Evolutionary conservation across 345 rosid genomes (phyloP).

Genomic region (Arabis alpina): DNA sequence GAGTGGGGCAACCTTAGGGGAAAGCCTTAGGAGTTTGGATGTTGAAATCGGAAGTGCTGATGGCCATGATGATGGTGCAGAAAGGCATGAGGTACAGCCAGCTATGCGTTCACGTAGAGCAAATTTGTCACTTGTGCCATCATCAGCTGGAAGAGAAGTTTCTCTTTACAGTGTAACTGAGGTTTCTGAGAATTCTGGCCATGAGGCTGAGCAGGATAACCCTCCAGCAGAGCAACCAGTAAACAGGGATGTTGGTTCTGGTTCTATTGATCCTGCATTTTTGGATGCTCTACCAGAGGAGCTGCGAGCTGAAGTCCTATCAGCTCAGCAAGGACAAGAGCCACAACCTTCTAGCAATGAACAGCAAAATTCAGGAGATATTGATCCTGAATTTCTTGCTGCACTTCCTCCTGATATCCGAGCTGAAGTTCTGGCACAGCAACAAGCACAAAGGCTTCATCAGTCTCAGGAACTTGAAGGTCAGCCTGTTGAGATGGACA

Average conservation of each 20-base stretch:
- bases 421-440: slow-evolving; percentile 94
- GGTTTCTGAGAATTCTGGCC: slow-evolving; percentile 87
- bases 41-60: slow-evolving; percentile 99
- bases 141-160: slow-evolving; percentile 68
- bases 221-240: slow-evolving; percentile 65
- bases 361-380: slow-evolving; percentile 76
- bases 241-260: slow-evolving; percentile 65
- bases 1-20: slow-evolving; percentile 95
- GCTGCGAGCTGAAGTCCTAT: slow-evolving; percentile 95
- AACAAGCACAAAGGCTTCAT: slow-evolving; percentile 87
- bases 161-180: slow-evolving; percentile 91
- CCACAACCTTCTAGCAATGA: slow-evolving; percentile 73
- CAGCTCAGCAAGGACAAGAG: slow-evolving; percentile 86
- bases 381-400: slow-evolving; percentile 97
- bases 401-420: slow-evolving; percentile 98
- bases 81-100: slow-evolving; percentile 79
- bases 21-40: slow-evolving; percentile 94
- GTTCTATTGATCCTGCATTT: slow-evolving; percentile 94
- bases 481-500: slow-evolving; percentile 99
- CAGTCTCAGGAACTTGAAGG: slow-evolving; percentile 99
- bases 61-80: slow-evolving; percentile 97
- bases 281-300: slow-evolving; percentile 98
- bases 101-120: slow-evolving; percentile 67
- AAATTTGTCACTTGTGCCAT: slow-evolving; percentile 57
- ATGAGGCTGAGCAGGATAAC: slow-evolving; percentile 84